phyloP scores from a whole-genome alignment of 2,329 filamentous ascomycete species.

The Colletotrichum eleusines region DNA sequence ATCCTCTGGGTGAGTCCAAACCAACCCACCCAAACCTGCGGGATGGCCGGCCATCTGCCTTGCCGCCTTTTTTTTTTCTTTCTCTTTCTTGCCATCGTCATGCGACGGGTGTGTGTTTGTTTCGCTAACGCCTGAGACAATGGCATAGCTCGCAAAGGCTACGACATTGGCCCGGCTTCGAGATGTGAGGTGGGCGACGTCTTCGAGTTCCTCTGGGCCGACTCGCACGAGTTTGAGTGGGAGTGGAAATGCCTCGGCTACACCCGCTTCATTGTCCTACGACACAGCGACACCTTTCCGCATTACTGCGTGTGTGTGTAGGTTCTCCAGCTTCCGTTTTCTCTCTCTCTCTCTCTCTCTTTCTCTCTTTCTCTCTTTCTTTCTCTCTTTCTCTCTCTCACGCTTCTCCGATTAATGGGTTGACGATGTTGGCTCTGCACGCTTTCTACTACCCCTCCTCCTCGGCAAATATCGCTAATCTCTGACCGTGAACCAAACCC shows the following conservation, averaged over 20 bases:
- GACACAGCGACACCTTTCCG: slow-evolving; percentile 40
- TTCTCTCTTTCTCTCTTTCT: too few species aligned
- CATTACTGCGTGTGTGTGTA: slow-evolving; percentile 40
- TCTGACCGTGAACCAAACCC: not conserved
- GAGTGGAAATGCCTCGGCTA: slow-evolving; percentile 41
- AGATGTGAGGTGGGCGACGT: slow-evolving; percentile 37
- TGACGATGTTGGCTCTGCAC: not conserved
- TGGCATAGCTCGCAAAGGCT: slow-evolving; percentile 34
- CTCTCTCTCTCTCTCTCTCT: not conserved
- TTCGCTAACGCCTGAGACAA: slow-evolving; percentile 26
- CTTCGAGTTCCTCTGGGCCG: slow-evolving; percentile 40
- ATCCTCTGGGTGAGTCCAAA: slow-evolving; percentile 38
- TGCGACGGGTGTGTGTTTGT: not conserved
- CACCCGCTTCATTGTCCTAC: slow-evolving; percentile 38
- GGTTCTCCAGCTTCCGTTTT: slow-evolving; percentile 2
- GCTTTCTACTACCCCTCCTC: not conserved
- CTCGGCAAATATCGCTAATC: slow-evolving; percentile 27
- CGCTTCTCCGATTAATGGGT: not conserved
- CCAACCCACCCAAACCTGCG: not conserved
- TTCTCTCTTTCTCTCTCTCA: not conserved
- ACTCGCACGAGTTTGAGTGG: slow-evolving; percentile 40
- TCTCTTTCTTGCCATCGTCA: not conserved
- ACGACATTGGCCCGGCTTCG: slow-evolving; percentile 39
- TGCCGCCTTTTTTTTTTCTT: too few species aligned
- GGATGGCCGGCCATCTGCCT: not conserved